phyloP scores from a whole-genome alignment of 495 filamentous ascomycete species.

The Hyaloscypha bicolor region DNA sequence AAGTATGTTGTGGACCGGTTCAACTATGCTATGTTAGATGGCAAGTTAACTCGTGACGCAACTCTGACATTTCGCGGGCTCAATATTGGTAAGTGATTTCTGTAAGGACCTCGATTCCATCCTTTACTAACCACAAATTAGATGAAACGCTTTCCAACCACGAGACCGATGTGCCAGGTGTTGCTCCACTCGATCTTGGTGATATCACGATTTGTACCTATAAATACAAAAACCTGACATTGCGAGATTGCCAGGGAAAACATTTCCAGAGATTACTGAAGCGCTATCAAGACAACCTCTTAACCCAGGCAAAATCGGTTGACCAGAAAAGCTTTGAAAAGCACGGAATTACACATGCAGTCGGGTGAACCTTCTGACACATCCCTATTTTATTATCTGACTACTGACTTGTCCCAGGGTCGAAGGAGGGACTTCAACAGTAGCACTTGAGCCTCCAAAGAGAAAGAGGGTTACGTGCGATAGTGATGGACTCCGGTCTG shows the following conservation, averaged over 20 bases:
- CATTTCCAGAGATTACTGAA: background rate
- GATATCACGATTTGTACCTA: background rate
- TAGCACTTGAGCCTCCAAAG: background rate
- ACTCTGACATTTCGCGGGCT: background rate
- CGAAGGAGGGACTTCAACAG: background rate
- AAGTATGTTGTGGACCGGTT: background rate
- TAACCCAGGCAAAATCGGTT: background rate
- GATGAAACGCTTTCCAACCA: background rate
- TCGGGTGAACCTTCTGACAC: background rate
- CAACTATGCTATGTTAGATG: background rate
- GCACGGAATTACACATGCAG: slow-evolving; percentile 12
- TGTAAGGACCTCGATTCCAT: background rate
- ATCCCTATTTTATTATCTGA: background rate
- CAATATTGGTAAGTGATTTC: slow-evolving; percentile 1
- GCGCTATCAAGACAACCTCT: background rate
- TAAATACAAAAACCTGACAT: background rate
- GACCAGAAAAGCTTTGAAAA: slow-evolving; percentile 11
- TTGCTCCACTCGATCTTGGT: background rate
- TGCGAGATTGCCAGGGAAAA: background rate
- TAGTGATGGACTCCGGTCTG: background rate
- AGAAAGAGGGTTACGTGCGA: background rate
- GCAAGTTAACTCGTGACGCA: background rate
- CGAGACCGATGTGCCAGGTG: background rate
- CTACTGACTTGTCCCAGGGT: background rate
- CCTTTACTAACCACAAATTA: background rate